These are phyloP conservation scores for Ramichloridium luteum DNA, from an alignment of 2,329 filamentous ascomycete species.

Conservation along the genomic window DNA sequence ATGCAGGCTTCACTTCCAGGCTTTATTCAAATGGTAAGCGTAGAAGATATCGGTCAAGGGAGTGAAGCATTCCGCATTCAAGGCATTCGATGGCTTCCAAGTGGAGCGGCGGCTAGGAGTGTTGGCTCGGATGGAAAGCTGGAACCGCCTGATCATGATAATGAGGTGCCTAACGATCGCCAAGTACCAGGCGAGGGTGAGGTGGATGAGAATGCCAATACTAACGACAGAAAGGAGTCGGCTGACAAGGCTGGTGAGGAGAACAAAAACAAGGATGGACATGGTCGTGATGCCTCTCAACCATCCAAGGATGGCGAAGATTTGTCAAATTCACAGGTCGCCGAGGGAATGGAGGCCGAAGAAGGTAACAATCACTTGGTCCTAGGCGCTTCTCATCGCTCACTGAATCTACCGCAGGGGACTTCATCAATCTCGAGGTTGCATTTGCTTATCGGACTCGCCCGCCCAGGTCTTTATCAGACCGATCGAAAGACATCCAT, in stretches of 20 bases:
- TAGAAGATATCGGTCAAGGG: constrained; percentile 65
- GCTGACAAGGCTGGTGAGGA: constrained; percentile 11
- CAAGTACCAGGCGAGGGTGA: constrained; percentile 35
- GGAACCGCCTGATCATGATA: constrained; percentile 33
- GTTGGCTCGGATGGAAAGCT: constrained; percentile 49
- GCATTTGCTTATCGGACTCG: constrained; percentile 61
- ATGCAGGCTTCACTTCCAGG: constrained; percentile 66
- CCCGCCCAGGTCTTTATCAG: constrained; percentile 43
- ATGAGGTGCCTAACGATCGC: constrained; percentile 37
- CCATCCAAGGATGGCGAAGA: no score
- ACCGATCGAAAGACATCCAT: constrained; percentile 60
- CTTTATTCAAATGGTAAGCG: constrained; percentile 59
- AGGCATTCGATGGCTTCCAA: constrained; percentile 60
- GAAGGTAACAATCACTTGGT: no score
- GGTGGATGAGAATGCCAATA: constrained; percentile 29
- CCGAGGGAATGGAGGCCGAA: constrained; percentile 59
- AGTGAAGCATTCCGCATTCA: constrained; percentile 59
- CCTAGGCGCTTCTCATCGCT: no score
- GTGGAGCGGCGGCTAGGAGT: constrained; percentile 52
- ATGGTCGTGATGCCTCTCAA: no score
- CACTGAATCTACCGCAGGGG: constrained; percentile 33
- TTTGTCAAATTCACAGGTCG: constrained; percentile 21
- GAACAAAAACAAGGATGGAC: constrained; percentile 14
- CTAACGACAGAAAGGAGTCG: no score
- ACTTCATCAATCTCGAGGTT: constrained; percentile 66